These are phyloP conservation scores for Aspergillus costaricaensis DNA, from an alignment of 2,329 filamentous ascomycete species.

Conservation along the genomic window DNA sequence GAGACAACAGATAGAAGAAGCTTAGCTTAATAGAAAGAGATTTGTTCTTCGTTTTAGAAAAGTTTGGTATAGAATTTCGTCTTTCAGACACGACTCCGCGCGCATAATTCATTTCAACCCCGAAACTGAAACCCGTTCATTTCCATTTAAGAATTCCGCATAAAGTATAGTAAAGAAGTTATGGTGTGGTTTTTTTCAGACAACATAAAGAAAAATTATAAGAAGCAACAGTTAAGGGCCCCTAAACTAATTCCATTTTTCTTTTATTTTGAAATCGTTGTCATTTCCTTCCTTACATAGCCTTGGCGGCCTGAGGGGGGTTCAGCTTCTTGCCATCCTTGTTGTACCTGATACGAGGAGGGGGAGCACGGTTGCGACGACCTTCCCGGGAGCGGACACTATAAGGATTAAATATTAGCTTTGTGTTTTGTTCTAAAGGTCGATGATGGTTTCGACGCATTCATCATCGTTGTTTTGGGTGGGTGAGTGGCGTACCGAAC, in stretches of 20 bases:
- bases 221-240: conserved; percentile 35
- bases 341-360: conserved; percentile 98
- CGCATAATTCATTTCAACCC: conserved; percentile 9
- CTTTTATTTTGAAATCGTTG: conserved; percentile 16
- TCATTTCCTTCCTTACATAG: conserved; percentile 43
- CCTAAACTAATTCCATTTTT: conserved; percentile 38
- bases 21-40: too few relatives aligned
- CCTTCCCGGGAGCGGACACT: conserved; percentile 97
- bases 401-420: conserved; percentile 25
- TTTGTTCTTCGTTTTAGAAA: too few relatives aligned
- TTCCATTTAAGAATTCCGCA: conserved; percentile 24
- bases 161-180: conserved; percentile 28
- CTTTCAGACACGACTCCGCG: not conserved
- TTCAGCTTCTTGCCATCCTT: conserved; percentile 99
- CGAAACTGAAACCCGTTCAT: conserved; percentile 30
- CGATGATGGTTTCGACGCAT: not conserved
- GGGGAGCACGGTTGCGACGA: conserved; percentile 97
- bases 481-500: conserved; percentile 75
- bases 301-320: conserved; percentile 76
- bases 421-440: conserved; percentile 3
- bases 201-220: conserved; percentile 33
- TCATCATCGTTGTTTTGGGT: not conserved
- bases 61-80: conserved; percentile 14
- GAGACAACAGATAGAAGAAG: too few relatives aligned
- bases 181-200: conserved; percentile 15